These are phyloP conservation scores for Citrullus colocynthis DNA, from an alignment of 306 rosid genomes.

Conservation along the genomic window DNA sequence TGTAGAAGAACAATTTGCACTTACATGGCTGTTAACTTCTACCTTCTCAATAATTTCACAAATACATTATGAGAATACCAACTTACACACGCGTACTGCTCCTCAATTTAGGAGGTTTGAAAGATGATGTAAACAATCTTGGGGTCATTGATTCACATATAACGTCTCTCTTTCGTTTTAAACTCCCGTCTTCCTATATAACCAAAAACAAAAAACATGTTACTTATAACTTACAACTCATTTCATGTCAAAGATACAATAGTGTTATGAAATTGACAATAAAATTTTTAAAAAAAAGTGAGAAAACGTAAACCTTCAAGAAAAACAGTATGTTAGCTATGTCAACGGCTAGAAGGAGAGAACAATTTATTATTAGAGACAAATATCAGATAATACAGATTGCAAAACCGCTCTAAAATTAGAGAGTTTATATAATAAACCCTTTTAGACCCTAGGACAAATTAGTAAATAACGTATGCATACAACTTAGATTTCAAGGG, in stretches of 20 bases:
- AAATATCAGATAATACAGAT: too few species aligned
- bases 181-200: slow-evolving; percentile 29
- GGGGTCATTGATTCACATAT: slow-evolving; percentile 24
- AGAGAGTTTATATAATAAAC: too few species aligned
- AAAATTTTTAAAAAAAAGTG: too few species aligned
- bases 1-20: neutral
- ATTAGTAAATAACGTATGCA: too few species aligned
- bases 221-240: neutral
- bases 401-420: too few species aligned
- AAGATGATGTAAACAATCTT: slow-evolving; percentile 51
- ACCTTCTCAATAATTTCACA: neutral
- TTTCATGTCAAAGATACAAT: neutral
- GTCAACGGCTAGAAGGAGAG: too few species aligned
- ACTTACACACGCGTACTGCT: neutral
- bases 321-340: too few species aligned
- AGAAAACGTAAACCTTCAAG: too few species aligned
- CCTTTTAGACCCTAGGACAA: too few species aligned
- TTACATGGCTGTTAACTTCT: neutral
- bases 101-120: slow-evolving; percentile 83
- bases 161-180: slow-evolving; percentile 42
- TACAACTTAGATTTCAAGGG: too few species aligned
- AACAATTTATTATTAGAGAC: too few species aligned
- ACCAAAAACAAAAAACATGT: slow-evolving; percentile 2
- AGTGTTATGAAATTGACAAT: too few species aligned
- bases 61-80: neutral